Evolutionary conservation across 257 asterid genomes (phyloP).

Genomic region (Ilex aquifolium): DNA sequence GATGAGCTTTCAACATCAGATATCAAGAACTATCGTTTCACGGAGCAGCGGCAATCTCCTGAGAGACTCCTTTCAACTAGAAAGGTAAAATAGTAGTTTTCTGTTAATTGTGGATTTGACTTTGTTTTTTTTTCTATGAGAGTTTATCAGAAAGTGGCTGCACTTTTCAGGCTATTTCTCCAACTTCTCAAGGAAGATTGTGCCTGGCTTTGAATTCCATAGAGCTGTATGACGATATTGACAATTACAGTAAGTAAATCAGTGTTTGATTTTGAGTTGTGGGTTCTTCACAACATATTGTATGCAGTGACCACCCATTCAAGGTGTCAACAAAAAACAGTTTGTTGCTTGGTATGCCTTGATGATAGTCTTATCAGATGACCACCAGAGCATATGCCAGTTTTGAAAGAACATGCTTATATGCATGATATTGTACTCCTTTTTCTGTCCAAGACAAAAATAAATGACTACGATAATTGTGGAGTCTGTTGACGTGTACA

Average conservation of each 20-base stretch:
- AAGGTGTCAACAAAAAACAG: too few species aligned
- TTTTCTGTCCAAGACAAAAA: too few species aligned
- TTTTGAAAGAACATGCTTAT: not conserved
- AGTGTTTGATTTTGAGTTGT: not conserved
- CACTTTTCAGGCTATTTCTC: conserved; percentile 62
- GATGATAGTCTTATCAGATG: not conserved
- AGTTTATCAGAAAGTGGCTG: conserved; percentile 9
- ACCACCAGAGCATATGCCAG: not conserved
- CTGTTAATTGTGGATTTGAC: conserved; percentile 12
- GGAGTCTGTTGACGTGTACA: too few species aligned
- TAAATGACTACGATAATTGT: too few species aligned
- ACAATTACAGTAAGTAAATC: conserved; percentile 45
- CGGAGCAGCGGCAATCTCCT: conserved; percentile 37
- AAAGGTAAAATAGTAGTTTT: conserved; percentile 42
- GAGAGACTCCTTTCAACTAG: conserved; percentile 68
- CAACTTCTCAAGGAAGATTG: conserved; percentile 59
- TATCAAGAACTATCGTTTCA: not conserved
- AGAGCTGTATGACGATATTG: conserved; percentile 26
- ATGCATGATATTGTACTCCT: not conserved
- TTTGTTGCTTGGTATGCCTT: not conserved
- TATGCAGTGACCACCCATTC: not conserved
- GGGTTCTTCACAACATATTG: not conserved
- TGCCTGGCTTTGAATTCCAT: conserved; percentile 49
- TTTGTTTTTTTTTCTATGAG: conserved; percentile 3
- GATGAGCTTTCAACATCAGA: conserved; percentile 25